Base-by-base conservation (phyloP, 768 basidiomycete genomes). In the Asterophora lycoperdoides region DNA sequence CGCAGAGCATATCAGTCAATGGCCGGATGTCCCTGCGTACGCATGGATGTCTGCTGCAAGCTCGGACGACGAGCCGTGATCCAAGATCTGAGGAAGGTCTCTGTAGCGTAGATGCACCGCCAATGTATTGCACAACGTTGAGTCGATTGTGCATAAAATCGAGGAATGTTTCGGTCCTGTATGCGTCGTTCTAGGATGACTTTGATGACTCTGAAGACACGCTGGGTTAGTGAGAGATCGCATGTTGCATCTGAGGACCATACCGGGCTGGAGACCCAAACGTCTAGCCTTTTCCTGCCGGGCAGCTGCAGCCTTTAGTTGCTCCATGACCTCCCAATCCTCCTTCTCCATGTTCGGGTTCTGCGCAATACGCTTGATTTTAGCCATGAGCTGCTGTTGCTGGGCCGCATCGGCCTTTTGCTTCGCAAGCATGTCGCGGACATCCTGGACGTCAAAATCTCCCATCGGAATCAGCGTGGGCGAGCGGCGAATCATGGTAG, bases 381-480 rank as follows among this genome's bases (percentile, higher is more conserved):
- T 76, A 35, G 62, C 48, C 48, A 76, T 62, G 40, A 71, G 62
- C 43, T 66, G 67, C 55, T 77, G 73, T 17, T 74, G 69, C 23
- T 63, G 61, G 1, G 68, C 62, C 13, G 64, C 62, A 4, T 76
- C 73, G 7, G 66, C 58, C 53, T 73, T 78, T 51, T 79, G 76
- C 54, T 76, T 70, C 19, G 68, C 68, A 4, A 80, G 70, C 59
- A 83, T 64, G 41, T 83, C 79, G 35, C 87, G 80, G 35, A 90
- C 72, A 53, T 89, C 87, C 68, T 90, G 84, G 23, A 92, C 83
- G 62, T 91, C 89, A 17, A 73, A 64, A 63, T 90, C 88, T 52
- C 72, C 79, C 79, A 92, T 81, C 23, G 76, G 78, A 54, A 92
- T 86, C 47, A 86, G 74, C 1, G 89, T 89, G 5, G 89, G 88